These are phyloP conservation scores for Babesia ovis DNA, from an alignment of 169 alveolate species.

Conservation along the genomic window DNA sequence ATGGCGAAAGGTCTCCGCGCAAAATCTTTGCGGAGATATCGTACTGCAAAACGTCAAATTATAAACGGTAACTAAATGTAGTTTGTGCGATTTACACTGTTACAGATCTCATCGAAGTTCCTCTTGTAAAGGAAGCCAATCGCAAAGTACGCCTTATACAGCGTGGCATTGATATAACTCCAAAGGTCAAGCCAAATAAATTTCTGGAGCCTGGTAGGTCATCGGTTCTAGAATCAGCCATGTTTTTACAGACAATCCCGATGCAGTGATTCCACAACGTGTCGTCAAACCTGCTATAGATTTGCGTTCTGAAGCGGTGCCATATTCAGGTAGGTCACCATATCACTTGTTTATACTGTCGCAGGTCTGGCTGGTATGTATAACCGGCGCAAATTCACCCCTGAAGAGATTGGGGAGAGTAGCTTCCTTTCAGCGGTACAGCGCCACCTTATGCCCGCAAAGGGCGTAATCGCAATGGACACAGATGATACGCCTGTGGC, in stretches of 20 bases:
- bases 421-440: constrained; percentile 43
- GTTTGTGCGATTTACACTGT: background rate
- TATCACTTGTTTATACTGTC: background rate
- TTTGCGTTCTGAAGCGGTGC: constrained; percentile 78
- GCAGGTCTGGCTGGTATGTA: constrained; percentile 74
- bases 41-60: constrained; percentile 76
- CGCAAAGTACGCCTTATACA: constrained; percentile 55
- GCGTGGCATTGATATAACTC: constrained; percentile 58
- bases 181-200: constrained; percentile 68
- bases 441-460: constrained; percentile 28
- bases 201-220: constrained; percentile 77
- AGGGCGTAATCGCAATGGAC: constrained; percentile 47
- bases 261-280: constrained; percentile 59
- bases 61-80: constrained; percentile 64
- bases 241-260: constrained; percentile 34
- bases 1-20: constrained; percentile 82
- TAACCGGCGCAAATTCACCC: constrained; percentile 70
- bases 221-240: background rate
- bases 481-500: constrained; percentile 59
- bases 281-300: constrained; percentile 75
- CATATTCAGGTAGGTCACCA: constrained; percentile 71
- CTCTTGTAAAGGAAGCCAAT: constrained; percentile 41
- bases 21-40: constrained; percentile 75
- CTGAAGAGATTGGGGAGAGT: constrained; percentile 56
- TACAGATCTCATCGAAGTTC: constrained; percentile 36